A percentile compares a stretch with the other conserved stretches of the same genome.
These are phyloP conservation scores for Scutellaria minor DNA, from an alignment of 257 asterid genomes.

Conservation along the genomic window DNA sequence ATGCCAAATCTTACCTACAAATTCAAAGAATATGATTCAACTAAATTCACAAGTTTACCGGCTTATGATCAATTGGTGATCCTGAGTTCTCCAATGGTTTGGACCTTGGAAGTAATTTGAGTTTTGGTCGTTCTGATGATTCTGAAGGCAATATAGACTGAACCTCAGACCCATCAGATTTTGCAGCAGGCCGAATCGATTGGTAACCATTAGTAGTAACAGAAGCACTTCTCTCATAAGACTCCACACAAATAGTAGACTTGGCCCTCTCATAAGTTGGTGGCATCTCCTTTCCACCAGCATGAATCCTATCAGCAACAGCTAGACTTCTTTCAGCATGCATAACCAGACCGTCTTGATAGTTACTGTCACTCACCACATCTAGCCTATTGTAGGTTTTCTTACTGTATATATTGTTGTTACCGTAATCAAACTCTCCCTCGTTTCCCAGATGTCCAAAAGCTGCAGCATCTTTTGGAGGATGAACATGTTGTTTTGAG, in stretches of 20 bases:
- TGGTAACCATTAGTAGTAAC: conserved; percentile 43
- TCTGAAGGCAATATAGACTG: conserved; percentile 55
- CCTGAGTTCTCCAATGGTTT: conserved; percentile 72
- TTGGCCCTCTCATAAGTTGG: conserved; percentile 52
- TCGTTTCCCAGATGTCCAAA: conserved; percentile 46
- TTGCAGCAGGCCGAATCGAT: conserved; percentile 37
- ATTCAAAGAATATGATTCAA: conserved; percentile 8
- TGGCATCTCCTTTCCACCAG: conserved; percentile 49
- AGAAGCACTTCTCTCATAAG: conserved; percentile 48
- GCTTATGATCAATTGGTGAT: conserved; percentile 49
- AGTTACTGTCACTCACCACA: conserved; percentile 40
- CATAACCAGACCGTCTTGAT: conserved; percentile 42
- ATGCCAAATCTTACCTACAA: conserved; percentile 1
- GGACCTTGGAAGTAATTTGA: conserved; percentile 91
- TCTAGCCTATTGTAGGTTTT: conserved; percentile 45
- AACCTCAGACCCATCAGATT: conserved; percentile 47
- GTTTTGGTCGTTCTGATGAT: conserved; percentile 72
- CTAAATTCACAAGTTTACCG: conserved; percentile 47
- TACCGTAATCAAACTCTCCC: conserved; percentile 43
- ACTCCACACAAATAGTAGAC: conserved; percentile 46
- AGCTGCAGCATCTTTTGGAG: conserved; percentile 54
- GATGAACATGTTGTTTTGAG: conserved; percentile 57
- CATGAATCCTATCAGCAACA: conserved; percentile 52
- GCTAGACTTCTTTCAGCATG: conserved; percentile 60
- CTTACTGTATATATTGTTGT: conserved; percentile 35